Evolutionary conservation across 768 basidiomycete species (phyloP).

Genomic region (Psilocybe subaeruginosa): DNA sequence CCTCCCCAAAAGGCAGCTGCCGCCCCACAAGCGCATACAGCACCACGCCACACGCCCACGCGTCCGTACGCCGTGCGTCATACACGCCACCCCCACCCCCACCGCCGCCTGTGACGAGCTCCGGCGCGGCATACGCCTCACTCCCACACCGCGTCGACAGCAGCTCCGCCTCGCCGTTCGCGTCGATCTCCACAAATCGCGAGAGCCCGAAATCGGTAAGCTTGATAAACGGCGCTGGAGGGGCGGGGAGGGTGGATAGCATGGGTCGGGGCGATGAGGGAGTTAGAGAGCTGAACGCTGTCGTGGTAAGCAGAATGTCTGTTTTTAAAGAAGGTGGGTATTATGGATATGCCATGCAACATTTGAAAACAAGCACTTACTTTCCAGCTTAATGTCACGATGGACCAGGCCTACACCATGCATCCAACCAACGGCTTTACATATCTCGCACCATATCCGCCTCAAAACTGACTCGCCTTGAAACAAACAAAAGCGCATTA

Average conservation of each 20-base stretch:
- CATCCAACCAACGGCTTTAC: constrained; percentile 84
- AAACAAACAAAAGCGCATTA: neutral
- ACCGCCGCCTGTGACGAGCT: constrained; percentile 59
- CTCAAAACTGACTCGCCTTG: constrained; percentile 56
- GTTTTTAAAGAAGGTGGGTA: constrained; percentile 5
- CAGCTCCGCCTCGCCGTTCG: constrained; percentile 39
- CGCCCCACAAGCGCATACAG: constrained; percentile 77
- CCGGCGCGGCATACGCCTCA: constrained; percentile 87
- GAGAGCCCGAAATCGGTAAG: constrained; percentile 91
- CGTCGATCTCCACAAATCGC: constrained; percentile 71
- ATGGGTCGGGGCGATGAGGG: constrained; percentile 28
- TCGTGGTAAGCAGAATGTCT: constrained; percentile 79
- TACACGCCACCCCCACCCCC: constrained; percentile 47
- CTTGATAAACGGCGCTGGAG: constrained; percentile 69
- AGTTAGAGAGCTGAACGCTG: constrained; percentile 27
- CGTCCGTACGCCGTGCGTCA: constrained; percentile 84
- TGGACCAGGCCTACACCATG: constrained; percentile 86
- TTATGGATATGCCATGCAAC: neutral
- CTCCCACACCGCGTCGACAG: constrained; percentile 84
- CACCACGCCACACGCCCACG: constrained; percentile 91
- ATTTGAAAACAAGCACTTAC: constrained; percentile 37
- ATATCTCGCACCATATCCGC: constrained; percentile 78
- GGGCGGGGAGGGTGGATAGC: constrained; percentile 34
- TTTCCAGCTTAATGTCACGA: constrained; percentile 89
- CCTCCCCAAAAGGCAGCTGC: constrained; percentile 74